Conservation (phyloP, 345 rosid genomes). For the Mallotus nudiflorus region DNA sequence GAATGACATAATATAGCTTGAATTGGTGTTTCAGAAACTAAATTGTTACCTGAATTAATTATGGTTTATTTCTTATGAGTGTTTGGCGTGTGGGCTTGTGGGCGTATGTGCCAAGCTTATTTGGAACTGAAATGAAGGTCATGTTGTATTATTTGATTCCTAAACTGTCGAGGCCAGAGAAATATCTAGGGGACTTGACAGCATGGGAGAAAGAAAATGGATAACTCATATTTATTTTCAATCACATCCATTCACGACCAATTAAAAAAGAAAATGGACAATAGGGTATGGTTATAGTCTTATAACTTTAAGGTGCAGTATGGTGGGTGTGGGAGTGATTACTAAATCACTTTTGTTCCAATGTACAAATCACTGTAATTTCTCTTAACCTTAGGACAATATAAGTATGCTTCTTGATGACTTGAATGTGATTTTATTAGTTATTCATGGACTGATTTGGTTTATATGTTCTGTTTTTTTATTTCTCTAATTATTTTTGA, state of each 20-base stretch:
- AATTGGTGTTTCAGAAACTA: neutral
- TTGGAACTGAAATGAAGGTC: neutral
- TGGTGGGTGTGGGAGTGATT: no score
- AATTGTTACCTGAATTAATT: neutral
- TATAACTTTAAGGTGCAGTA: neutral
- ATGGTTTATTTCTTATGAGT: neutral
- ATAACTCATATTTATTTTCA: neutral
- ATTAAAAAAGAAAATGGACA: neutral
- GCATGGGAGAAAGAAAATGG: constrained; percentile 78
- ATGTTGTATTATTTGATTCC: neutral
- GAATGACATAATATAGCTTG: neutral
- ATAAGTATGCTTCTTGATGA: no score
- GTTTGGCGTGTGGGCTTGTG: neutral
- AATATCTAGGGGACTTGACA: constrained; percentile 68
- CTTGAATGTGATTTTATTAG: no score
- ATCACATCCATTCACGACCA: neutral
- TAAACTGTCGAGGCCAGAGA: constrained; percentile 84
- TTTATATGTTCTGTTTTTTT: no score
- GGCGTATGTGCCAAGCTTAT: neutral
- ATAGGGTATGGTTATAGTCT: no score
- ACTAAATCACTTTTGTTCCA: no score
- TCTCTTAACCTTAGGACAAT: no score
- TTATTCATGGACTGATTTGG: no score
- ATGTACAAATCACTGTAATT: no score
- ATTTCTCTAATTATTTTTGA: no score